A percentile compares a stretch with the other conserved stretches of the same genome.
Evolutionary conservation across 169 alveolate species (phyloP).

Genomic region (Plasmodium yoelii): DNA sequence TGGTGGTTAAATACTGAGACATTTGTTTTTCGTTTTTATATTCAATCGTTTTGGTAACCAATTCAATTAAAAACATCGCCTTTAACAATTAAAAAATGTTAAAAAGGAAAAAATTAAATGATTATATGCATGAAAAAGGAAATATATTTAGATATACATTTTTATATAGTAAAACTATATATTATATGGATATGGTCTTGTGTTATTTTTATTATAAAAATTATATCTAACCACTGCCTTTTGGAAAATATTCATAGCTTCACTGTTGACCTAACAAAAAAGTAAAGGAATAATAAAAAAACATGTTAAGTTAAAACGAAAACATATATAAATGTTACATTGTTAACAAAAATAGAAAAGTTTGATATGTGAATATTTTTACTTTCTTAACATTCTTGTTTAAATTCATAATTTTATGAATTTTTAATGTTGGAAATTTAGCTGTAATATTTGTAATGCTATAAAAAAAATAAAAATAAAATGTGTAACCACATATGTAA

Average conservation of each 20-base stretch:
- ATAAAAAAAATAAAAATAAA: background rate
- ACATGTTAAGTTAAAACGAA: background rate
- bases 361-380: background rate
- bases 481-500: no score
- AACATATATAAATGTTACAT: background rate
- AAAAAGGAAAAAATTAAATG: background rate
- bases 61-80: conserved; percentile 49
- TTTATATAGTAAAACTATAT: background rate
- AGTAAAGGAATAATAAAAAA: background rate
- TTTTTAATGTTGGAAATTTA: conserved; percentile 51
- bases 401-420: conserved; percentile 67
- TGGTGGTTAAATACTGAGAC: conserved; percentile 36
- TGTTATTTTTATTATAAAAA: background rate
- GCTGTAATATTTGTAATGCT: conserved; percentile 17
- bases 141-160: background rate
- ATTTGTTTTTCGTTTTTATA: conserved; percentile 47
- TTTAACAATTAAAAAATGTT: background rate
- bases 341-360: background rate
- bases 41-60: conserved; percentile 60
- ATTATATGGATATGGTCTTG: background rate
- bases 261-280: conserved; percentile 36
- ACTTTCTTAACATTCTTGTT: conserved; percentile 43
- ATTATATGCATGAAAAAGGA: background rate
- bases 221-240: conserved; percentile 56
- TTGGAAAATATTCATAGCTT: conserved; percentile 50